A percentile compares a stretch with the other conserved stretches of the same genome.
phyloP scores from a whole-genome alignment of 352 stramenopile species.

The Phytopythium cucurbitacearum region DNA sequence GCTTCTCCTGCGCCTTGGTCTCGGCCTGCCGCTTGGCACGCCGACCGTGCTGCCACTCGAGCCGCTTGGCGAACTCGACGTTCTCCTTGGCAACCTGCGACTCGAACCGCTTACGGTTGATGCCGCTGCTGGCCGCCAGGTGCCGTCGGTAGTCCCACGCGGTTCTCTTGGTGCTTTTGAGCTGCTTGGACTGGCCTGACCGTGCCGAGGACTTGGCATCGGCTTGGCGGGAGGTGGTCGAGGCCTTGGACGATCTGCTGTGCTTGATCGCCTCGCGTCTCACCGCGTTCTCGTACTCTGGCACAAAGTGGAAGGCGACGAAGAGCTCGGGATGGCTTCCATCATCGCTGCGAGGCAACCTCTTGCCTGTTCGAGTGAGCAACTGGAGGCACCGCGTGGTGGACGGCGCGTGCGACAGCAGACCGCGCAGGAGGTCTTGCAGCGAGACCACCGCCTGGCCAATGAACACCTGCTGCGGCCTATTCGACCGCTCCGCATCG shows the following conservation, averaged over 20 bases:
- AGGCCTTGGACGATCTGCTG: background rate
- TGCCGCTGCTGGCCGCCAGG: constrained; percentile 41
- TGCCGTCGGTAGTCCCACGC: too few species aligned
- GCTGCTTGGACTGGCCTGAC: too few species aligned
- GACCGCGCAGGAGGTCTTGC: constrained; percentile 23
- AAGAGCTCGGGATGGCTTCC: constrained; percentile 19
- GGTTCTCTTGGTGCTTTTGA: too few species aligned
- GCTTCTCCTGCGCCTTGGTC: constrained; percentile 35
- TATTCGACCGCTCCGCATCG: background rate
- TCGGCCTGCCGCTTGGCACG: constrained; percentile 23
- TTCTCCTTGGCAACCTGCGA: constrained; percentile 57
- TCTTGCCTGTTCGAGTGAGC: constrained; percentile 30
- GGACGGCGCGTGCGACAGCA: constrained; percentile 20
- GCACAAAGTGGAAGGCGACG: constrained; percentile 38
- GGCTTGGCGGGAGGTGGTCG: background rate
- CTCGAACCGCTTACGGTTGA: constrained; percentile 53
- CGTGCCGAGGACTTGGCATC: background rate
- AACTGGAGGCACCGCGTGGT: constrained; percentile 27
- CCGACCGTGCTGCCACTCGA: constrained; percentile 33
- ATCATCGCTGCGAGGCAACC: constrained; percentile 9
- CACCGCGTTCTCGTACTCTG: constrained; percentile 21
- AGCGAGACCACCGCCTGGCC: constrained; percentile 48
- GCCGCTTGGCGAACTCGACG: constrained; percentile 43
- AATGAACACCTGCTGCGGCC: constrained; percentile 35
- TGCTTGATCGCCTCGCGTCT: background rate